Percentiles rank a stretch among this genome's conserved stretches.
Evolutionary conservation across 2,329 filamentous ascomycete species (phyloP).

Genomic region (Beauveria sp.): DNA sequence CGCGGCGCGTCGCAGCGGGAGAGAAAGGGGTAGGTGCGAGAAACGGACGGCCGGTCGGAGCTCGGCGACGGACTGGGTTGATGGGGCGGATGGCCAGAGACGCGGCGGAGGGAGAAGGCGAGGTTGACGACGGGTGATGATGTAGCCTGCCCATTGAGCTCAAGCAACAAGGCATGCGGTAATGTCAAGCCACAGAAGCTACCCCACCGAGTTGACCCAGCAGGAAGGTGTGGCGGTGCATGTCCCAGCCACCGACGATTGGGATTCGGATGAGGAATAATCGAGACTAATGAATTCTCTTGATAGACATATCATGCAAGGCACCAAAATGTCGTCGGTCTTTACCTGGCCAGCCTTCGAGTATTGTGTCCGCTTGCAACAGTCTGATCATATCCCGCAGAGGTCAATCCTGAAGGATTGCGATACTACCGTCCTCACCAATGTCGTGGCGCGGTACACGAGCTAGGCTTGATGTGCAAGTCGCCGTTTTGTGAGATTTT

Average conservation of each 20-base stretch:
- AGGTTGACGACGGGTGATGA: constrained; percentile 21
- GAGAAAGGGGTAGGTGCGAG: constrained; percentile 6
- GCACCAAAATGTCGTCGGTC: too few species aligned
- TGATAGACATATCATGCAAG: too few species aligned
- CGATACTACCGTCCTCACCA: not conserved
- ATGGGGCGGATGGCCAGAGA: constrained; percentile 8
- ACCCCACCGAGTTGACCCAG: not conserved
- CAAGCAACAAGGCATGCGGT: not conserved
- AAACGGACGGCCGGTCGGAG: constrained; percentile 6
- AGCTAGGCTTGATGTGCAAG: not conserved
- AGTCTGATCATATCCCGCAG: not conserved
- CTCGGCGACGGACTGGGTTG: constrained; percentile 9
- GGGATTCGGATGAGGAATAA: too few species aligned
- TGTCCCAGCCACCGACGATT: not conserved
- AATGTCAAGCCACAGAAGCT: constrained; percentile 6
- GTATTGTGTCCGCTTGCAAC: not conserved
- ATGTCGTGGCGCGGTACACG: not conserved
- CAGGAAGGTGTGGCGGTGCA: not conserved
- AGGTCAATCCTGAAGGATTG: constrained; percentile 2
- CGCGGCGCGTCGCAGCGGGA: constrained; percentile 18
- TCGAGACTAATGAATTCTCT: too few species aligned
- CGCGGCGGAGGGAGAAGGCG: constrained; percentile 15
- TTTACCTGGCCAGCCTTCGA: not conserved
- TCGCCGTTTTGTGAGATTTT: not conserved
- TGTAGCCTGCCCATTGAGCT: constrained; percentile 19